A percentile compares a stretch with the other conserved stretches of the same genome.
These are phyloP conservation scores for Paramecium caudatum DNA, from an alignment of 73 alveolate genomes.

Conservation along the genomic window DNA sequence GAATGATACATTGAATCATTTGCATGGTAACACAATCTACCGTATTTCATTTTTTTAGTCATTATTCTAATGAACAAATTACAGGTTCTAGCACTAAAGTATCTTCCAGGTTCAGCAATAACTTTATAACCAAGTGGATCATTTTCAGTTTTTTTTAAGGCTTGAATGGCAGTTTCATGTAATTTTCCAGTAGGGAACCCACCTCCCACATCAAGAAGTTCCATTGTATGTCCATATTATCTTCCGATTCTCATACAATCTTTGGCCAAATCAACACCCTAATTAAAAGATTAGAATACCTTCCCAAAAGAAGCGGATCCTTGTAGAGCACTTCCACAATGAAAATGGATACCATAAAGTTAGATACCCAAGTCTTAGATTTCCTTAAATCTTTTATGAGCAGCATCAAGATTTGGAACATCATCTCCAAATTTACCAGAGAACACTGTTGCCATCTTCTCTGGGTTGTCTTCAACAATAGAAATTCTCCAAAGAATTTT, in stretches of 20 bases:
- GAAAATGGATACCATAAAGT: conserved; percentile 70
- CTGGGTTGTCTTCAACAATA: conserved; percentile 67
- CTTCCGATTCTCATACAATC: conserved; percentile 71
- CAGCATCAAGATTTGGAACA: conserved; percentile 33
- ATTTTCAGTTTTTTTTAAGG: conserved; percentile 55
- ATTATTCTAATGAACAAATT: conserved; percentile 56
- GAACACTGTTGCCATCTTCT: conserved; percentile 58
- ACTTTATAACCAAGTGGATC: conserved; percentile 67
- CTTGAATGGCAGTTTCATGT: conserved; percentile 53
- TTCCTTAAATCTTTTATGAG: conserved; percentile 55
- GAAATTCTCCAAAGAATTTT: conserved; percentile 72
- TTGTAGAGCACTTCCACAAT: conserved; percentile 70
- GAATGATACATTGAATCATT: conserved; percentile 75
- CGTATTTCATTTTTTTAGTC: conserved; percentile 56
- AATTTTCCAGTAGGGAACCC: conserved; percentile 70
- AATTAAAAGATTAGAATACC: neutral
- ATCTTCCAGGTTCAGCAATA: conserved; percentile 76
- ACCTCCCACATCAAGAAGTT: conserved; percentile 72
- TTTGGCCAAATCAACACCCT: conserved; percentile 67
- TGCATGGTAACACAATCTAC: conserved; percentile 67
- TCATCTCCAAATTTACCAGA: conserved; percentile 72
- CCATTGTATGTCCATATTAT: conserved; percentile 70
- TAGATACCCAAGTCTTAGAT: conserved; percentile 59
- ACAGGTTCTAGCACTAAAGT: conserved; percentile 60
- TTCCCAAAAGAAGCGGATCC: conserved; percentile 68